These are phyloP conservation scores for Marasmius oreades DNA, from an alignment of 1,284 basidiomycete genomes.

Conservation along the genomic window DNA sequence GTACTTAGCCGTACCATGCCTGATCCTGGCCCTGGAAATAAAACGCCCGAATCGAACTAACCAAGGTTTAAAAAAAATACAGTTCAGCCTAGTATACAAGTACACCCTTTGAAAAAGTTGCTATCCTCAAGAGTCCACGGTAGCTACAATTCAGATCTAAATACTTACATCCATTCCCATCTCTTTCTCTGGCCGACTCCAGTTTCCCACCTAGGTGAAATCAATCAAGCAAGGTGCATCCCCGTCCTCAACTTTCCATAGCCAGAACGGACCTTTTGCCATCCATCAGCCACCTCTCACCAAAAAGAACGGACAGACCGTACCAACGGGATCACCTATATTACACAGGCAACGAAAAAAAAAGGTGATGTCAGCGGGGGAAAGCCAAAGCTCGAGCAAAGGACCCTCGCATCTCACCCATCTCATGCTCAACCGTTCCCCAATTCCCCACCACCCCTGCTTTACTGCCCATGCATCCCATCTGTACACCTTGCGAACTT, in stretches of 20 bases:
- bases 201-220: too few species aligned
- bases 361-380: neutral
- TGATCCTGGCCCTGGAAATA: too few species aligned
- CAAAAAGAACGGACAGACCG: conserved; percentile 14
- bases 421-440: conserved; percentile 57
- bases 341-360: neutral
- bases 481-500: conserved; percentile 59
- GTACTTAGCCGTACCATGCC: too few species aligned
- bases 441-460: conserved; percentile 63
- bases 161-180: too few species aligned
- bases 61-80: too few species aligned
- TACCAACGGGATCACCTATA: conserved; percentile 63
- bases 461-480: conserved; percentile 59
- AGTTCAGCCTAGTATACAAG: too few species aligned
- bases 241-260: conserved; percentile 49
- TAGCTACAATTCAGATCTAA: too few species aligned
- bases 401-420: conserved; percentile 34
- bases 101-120: too few species aligned
- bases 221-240: conserved; percentile 30
- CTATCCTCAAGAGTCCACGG: too few species aligned
- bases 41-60: too few species aligned
- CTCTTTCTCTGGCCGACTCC: too few species aligned
- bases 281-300: neutral
- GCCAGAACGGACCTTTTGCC: conserved; percentile 55
- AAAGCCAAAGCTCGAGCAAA: too few species aligned